Evolutionary conservation across 2,329 filamentous ascomycete species (phyloP).

Genomic region (Cercospora beticola): DNA sequence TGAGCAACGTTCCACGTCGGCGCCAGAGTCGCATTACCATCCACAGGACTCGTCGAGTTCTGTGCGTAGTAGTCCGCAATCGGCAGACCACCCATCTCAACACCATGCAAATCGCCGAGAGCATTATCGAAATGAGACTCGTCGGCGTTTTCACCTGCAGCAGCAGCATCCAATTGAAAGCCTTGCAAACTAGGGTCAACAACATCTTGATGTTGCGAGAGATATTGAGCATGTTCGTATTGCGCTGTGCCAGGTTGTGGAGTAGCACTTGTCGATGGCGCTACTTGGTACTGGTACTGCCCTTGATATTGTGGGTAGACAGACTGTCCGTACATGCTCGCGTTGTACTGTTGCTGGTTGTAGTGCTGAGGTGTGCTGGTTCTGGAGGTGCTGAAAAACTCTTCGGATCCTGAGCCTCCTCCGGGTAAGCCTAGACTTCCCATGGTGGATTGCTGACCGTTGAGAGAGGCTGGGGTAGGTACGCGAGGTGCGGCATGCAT

Average conservation of each 20-base stretch:
- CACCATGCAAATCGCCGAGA: slow-evolving; percentile 29
- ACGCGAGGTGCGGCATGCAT: slow-evolving; percentile 28
- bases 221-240: slow-evolving; percentile 37
- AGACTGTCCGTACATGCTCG: slow-evolving; percentile 26
- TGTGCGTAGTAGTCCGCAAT: slow-evolving; percentile 30
- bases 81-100: slow-evolving; percentile 27
- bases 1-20: slow-evolving; percentile 30
- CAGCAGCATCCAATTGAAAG: slow-evolving; percentile 22
- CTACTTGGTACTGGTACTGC: slow-evolving; percentile 24
- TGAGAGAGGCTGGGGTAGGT: slow-evolving; percentile 31
- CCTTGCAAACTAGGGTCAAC: slow-evolving; percentile 35
- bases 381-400: slow-evolving; percentile 33
- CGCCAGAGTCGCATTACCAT: slow-evolving; percentile 29
- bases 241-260: slow-evolving; percentile 27
- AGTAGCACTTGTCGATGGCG: slow-evolving; percentile 17
- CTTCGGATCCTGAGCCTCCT: slow-evolving; percentile 32
- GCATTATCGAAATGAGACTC: slow-evolving; percentile 35
- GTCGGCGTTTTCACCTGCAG: slow-evolving; percentile 11
- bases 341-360: slow-evolving; percentile 17
- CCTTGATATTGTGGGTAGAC: slow-evolving; percentile 31
- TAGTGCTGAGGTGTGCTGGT: slow-evolving; percentile 35
- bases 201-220: slow-evolving; percentile 34
- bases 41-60: slow-evolving; percentile 27
- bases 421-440: slow-evolving; percentile 38
- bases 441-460: slow-evolving; percentile 29